Evolutionary conservation across 805 yeast genomes (phyloP), one percentile per base, ranked within the genome.

Genomic region (Kockiozyma suomiensis): DNA sequence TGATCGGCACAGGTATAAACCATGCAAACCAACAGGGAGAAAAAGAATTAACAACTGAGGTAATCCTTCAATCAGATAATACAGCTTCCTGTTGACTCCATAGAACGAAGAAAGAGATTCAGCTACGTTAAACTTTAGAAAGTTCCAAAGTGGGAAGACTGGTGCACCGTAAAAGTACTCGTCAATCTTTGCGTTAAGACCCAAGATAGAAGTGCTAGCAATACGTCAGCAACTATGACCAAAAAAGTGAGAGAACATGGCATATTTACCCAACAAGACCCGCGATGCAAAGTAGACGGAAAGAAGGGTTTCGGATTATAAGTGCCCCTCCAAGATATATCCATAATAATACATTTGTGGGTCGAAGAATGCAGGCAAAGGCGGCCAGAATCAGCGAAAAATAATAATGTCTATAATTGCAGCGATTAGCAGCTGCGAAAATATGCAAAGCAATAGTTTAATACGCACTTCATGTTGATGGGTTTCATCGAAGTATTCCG

Each of bases 291-390:
- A 61, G 25, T 15, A 51, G 17, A n/a, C 57, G 32, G 4, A 46
- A 15, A 15, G 61, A 54, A 43, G 42, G 45, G 15, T 72, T 40
- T 38, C 61, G 50, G 21, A 55, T 0, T 0, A 77, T 52, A 12
- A 76, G 51, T 25, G 70, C 67, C 0, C 71, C 40, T 0, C 94
- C 96, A 23, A 88, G 72, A 28, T 79, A 75, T 0, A 80, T 33
- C 99, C 99, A 94, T 2, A 91, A 74, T 0, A 92, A 68, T 0
- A 80, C 87, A 71, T 89, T 91, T 0, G 96, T 90, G 0, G 99
- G 98, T 59, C 99, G 78, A 6, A 90, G 81, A 0, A 90, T 74
- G 32, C 65, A 65, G 3, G 68, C 68, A 40, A 60, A 17, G 5
- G 65, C 65, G 7, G 62, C 67, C 19, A 64, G 70, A 0, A 72